phyloP scores from a whole-genome alignment of 768 basidiomycete genomes.

The Boletus barrowsii region DNA sequence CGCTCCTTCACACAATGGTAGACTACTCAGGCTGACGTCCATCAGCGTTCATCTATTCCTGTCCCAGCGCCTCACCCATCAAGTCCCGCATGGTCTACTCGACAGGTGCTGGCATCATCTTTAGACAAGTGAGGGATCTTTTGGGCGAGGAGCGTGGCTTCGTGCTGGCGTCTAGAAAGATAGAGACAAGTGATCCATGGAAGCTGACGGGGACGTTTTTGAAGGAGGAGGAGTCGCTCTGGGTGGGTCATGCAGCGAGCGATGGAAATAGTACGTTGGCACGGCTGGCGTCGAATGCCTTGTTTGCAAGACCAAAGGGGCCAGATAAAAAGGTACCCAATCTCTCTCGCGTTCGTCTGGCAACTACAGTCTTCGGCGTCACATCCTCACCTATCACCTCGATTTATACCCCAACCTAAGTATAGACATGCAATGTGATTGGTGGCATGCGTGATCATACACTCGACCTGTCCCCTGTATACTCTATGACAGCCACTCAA shows the following conservation, averaged over 20 bases:
- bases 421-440: no score
- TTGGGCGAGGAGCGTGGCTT: slow-evolving; percentile 43
- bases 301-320: slow-evolving; percentile 69
- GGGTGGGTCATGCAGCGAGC: not conserved
- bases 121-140: slow-evolving; percentile 52
- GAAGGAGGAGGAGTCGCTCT: slow-evolving; percentile 53
- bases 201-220: slow-evolving; percentile 70
- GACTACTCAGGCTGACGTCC: slow-evolving; percentile 1
- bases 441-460: no score
- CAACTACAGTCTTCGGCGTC: no score
- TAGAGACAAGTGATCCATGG: slow-evolving; percentile 78
- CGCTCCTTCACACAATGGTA: not conserved
- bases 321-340: no score
- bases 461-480: no score
- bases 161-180: slow-evolving; percentile 51
- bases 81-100: slow-evolving; percentile 91
- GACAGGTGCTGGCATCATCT: slow-evolving; percentile 57
- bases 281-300: slow-evolving; percentile 33
- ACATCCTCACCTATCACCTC: no score
- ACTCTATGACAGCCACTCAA: not conserved
- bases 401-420: no score
- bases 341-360: no score
- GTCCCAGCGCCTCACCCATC: slow-evolving; percentile 76
- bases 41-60: slow-evolving; percentile 88
- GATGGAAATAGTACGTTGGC: slow-evolving; percentile 9